Evolutionary conservation across 2,329 filamentous ascomycete genomes (phyloP).

Genomic region (Aspergillus flavus): DNA sequence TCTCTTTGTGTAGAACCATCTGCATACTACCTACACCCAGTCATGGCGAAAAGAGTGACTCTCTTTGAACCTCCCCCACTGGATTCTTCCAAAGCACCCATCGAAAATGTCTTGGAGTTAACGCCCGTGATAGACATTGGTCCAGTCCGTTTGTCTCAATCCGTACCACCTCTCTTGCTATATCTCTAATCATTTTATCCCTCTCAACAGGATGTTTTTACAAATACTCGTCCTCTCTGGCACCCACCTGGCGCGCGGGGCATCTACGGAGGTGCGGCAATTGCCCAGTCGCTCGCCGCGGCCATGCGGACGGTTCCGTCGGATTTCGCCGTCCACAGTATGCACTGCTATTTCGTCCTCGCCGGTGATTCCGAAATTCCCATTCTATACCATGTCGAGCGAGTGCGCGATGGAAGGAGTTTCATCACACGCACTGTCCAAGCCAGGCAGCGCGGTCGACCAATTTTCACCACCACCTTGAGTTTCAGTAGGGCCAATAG

Average conservation of each 20-base stretch:
- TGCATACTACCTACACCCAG: not conserved
- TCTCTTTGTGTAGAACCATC: not conserved
- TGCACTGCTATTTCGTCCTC: conserved; percentile 99
- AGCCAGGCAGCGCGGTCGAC: conserved; percentile 80
- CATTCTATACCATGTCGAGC: conserved; percentile 92
- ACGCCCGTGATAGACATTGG: conserved; percentile 66
- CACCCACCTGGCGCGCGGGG: conserved; percentile 89
- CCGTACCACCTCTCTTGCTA: not conserved
- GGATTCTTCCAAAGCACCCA: conserved; percentile 72
- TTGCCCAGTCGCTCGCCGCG: conserved; percentile 86
- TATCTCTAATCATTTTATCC: conserved; percentile 7
- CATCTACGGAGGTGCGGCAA: conserved; percentile 90
- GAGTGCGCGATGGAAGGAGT: conserved; percentile 84
- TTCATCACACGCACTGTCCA: conserved; percentile 96
- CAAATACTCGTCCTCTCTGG: conserved; percentile 89
- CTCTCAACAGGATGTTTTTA: conserved; percentile 75
- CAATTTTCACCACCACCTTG: conserved; percentile 94
- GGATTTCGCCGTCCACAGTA: conserved; percentile 85
- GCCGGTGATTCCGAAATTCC: conserved; percentile 83
- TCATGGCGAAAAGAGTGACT: conserved; percentile 51
- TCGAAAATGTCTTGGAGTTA: conserved; percentile 87
- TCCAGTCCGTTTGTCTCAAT: conserved; percentile 56
- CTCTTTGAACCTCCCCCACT: conserved; percentile 75
- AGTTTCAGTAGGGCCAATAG: conserved; percentile 73
- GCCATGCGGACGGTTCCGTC: conserved; percentile 82